phyloP scores from a whole-genome alignment of 2,329 filamentous ascomycete genomes.

The Scedosporium minutisporum region DNA sequence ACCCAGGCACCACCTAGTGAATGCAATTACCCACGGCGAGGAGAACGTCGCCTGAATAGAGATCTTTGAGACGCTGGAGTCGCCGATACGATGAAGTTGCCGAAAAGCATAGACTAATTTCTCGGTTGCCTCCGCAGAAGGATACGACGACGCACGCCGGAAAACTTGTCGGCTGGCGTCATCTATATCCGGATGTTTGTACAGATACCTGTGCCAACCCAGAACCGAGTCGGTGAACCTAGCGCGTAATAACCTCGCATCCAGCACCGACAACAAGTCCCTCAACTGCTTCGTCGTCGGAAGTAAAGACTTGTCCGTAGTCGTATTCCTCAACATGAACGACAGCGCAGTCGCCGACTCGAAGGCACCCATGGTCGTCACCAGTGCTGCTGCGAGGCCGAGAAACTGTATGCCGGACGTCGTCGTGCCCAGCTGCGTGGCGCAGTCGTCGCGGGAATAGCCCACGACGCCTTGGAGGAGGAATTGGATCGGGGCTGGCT shows the following conservation, averaged over 20 bases:
- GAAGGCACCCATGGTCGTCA: slow-evolving; percentile 5
- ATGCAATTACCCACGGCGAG: neutral
- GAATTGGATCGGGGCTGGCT: neutral
- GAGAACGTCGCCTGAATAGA: neutral
- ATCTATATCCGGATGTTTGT: neutral
- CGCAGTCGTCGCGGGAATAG: neutral
- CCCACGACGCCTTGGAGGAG: neutral
- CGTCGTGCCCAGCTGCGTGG: neutral
- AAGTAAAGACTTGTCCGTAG: neutral
- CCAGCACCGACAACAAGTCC: neutral
- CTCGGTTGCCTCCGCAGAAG: neutral
- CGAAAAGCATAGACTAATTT: neutral
- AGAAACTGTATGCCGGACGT: slow-evolving; percentile 11
- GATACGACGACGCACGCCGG: neutral
- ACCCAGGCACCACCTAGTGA: neutral
- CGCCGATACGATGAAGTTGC: neutral
- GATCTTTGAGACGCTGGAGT: neutral
- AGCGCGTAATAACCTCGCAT: neutral
- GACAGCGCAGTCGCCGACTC: neutral
- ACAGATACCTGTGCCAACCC: neutral
- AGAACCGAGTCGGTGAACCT: neutral
- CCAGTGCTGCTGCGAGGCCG: slow-evolving; percentile 9
- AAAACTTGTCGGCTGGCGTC: neutral
- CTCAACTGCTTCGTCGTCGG: neutral
- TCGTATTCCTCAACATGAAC: neutral